Conservation (phyloP, 2,329 filamentous ascomycete species). For the Lecanicillium sp. region DNA sequence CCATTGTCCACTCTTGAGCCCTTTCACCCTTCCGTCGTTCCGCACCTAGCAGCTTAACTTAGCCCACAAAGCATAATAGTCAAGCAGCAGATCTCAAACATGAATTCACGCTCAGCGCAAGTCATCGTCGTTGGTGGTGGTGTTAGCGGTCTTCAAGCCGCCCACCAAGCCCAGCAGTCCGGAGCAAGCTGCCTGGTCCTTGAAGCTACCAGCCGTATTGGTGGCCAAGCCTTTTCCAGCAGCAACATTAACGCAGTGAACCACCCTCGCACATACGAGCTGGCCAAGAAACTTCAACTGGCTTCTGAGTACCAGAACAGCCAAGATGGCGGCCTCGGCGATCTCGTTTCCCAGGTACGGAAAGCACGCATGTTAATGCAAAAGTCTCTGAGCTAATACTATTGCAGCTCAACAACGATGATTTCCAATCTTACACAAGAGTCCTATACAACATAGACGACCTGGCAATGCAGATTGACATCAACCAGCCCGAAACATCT, state of each 20-base stretch:
- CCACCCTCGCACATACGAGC: slow-evolving; percentile 4
- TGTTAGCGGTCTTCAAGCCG: slow-evolving; percentile 17
- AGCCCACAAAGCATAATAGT: too few species aligned
- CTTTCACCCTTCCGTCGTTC: too few species aligned
- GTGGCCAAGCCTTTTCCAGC: not conserved
- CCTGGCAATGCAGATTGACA: slow-evolving; percentile 13
- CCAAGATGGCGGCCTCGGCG: not conserved
- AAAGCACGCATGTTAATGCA: not conserved
- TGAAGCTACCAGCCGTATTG: slow-evolving; percentile 6
- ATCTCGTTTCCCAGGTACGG: too few species aligned
- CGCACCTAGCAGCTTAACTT: not conserved
- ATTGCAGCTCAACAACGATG: slow-evolving; percentile 8
- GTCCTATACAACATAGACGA: slow-evolving; percentile 13
- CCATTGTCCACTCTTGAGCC: too few species aligned
- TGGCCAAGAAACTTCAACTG: not conserved
- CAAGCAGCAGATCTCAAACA: too few species aligned
- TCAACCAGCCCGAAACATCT: slow-evolving; percentile 11
- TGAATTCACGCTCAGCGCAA: slow-evolving; percentile 11
- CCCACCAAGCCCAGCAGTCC: slow-evolving; percentile 14
- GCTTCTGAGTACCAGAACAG: not conserved
- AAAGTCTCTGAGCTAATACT: slow-evolving; percentile 1
- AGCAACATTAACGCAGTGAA: not conserved
- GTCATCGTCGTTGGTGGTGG: slow-evolving; percentile 18
- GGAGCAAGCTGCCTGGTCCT: slow-evolving; percentile 17
- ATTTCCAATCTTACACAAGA: slow-evolving; percentile 11